Evolutionary conservation across 495 filamentous ascomycete genomes (phyloP).

Genomic region (Xylaria bambusicola): DNA sequence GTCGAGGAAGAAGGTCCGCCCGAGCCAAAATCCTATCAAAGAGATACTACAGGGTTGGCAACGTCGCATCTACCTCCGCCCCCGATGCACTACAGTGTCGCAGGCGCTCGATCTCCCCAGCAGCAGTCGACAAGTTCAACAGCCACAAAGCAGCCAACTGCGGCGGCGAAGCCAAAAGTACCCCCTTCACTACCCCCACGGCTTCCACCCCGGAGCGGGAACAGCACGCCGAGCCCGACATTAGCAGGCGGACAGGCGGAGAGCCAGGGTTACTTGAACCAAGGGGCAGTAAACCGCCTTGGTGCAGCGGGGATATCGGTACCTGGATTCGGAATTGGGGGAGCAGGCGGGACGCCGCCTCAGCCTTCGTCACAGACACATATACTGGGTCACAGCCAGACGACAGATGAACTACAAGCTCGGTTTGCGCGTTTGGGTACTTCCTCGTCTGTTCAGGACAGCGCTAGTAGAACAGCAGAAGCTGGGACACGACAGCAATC

Average conservation of each 20-base stretch:
- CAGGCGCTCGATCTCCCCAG: constrained; percentile 37
- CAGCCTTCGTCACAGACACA: constrained; percentile 8
- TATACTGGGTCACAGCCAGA: constrained; percentile 29
- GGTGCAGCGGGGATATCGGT: constrained; percentile 79
- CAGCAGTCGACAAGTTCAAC: constrained; percentile 27
- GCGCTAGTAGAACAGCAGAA: neutral
- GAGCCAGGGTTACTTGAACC: constrained; percentile 57
- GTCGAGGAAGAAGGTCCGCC: constrained; percentile 21
- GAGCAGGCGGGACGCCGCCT: constrained; percentile 24
- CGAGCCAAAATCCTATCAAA: constrained; percentile 68
- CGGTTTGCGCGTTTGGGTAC: constrained; percentile 61
- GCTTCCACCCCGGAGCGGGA: constrained; percentile 43
- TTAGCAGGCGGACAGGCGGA: constrained; percentile 27
- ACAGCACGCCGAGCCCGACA: constrained; percentile 53
- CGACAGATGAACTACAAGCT: constrained; percentile 69
- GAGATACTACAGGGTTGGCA: constrained; percentile 69
- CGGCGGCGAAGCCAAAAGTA: constrained; percentile 55
- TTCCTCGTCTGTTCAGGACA: constrained; percentile 26
- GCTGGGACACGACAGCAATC: constrained; percentile 1
- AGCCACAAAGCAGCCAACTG: constrained; percentile 17
- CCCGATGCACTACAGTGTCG: constrained; percentile 58
- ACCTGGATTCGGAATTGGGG: constrained; percentile 75
- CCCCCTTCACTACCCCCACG: constrained; percentile 79
- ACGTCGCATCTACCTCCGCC: constrained; percentile 72
- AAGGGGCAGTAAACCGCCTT: constrained; percentile 66